Evolutionary conservation across 78 protist species (phyloP).

Genomic region (Neovahlkampfia damariscottae): DNA sequence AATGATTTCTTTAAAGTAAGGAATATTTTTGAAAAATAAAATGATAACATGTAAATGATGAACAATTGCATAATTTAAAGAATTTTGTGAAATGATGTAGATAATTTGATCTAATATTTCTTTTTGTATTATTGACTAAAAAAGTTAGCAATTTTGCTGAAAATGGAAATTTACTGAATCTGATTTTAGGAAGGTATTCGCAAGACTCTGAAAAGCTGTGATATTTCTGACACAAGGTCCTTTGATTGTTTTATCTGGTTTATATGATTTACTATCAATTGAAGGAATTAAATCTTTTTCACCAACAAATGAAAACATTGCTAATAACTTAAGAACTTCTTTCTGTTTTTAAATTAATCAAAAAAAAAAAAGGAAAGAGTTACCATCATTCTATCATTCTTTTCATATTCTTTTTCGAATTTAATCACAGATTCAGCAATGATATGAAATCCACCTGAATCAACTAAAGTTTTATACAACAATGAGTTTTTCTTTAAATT

Average conservation of each 20-base stretch:
- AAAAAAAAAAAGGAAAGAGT: too few relatives aligned
- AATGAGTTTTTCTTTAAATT: too few relatives aligned
- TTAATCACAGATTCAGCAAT: too few relatives aligned
- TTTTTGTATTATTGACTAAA: neutral
- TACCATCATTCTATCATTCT: too few relatives aligned
- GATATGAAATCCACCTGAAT: too few relatives aligned
- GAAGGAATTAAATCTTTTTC: neutral
- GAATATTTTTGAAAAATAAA: neutral
- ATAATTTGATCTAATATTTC: neutral
- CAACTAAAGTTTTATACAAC: too few relatives aligned
- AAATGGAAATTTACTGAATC: too few relatives aligned
- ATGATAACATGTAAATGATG: neutral
- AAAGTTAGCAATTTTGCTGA: too few relatives aligned
- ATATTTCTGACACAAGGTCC: neutral
- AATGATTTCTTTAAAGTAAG: neutral
- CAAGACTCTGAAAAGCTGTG: neutral
- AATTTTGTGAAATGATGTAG: neutral
- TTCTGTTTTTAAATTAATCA: too few relatives aligned
- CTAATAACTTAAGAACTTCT: too few relatives aligned
- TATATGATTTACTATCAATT: neutral
- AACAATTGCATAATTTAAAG: neutral
- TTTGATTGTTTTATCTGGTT: neutral
- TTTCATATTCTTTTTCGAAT: too few relatives aligned
- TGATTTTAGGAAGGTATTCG: neutral
- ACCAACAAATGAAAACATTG: too few relatives aligned